These are phyloP conservation scores for Leccinum rimulosum DNA, from an alignment of 768 basidiomycete species.

Conservation along the genomic window DNA sequence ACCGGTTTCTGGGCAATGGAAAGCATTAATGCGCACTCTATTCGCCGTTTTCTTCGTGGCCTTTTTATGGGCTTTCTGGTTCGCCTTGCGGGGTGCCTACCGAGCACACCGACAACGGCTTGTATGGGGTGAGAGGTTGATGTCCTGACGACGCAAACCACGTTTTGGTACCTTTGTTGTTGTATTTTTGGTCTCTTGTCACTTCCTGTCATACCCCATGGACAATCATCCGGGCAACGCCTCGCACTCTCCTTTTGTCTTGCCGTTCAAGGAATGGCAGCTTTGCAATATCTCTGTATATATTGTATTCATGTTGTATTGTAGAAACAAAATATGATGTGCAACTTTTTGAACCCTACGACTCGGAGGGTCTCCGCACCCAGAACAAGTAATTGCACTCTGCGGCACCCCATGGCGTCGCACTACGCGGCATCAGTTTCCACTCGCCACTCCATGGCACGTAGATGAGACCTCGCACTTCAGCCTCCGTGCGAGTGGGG, in stretches of 20 bases:
- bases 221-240: neutral
- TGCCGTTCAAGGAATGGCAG: neutral
- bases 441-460: slow-evolving; percentile 68
- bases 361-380: slow-evolving; percentile 63
- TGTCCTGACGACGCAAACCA: slow-evolving; percentile 45
- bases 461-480: slow-evolving; percentile 77
- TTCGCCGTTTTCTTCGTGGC: slow-evolving; percentile 57
- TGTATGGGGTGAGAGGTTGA: slow-evolving; percentile 77
- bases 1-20: slow-evolving; percentile 74
- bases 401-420: slow-evolving; percentile 45
- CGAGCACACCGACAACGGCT: slow-evolving; percentile 72
- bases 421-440: slow-evolving; percentile 61
- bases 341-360: neutral
- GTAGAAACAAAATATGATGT: slow-evolving; percentile 4
- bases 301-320: slow-evolving; percentile 19
- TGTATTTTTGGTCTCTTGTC: neutral
- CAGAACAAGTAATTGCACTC: slow-evolving; percentile 83
- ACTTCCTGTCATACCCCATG: neutral
- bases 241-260: neutral
- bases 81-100: slow-evolving; percentile 63
- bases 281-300: slow-evolving; percentile 3
- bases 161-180: neutral
- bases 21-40: slow-evolving; percentile 54
- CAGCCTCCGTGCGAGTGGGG: slow-evolving; percentile 66
- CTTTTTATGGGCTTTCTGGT: slow-evolving; percentile 59